Conservation (phyloP, 805 yeast species). For the Myxozyma monticola region DNA sequence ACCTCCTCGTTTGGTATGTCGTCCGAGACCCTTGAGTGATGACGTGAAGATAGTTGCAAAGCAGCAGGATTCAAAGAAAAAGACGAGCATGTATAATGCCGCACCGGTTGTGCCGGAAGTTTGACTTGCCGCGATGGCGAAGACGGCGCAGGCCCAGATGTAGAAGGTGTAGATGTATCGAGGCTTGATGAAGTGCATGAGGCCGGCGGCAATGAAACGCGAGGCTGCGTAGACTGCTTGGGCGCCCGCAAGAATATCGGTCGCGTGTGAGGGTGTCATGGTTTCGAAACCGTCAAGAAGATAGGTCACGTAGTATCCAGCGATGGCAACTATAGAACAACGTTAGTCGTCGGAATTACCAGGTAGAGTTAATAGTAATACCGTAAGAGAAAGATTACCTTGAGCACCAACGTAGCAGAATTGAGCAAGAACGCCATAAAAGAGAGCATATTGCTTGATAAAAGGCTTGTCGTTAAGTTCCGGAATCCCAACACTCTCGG, state of each 20-base stretch:
- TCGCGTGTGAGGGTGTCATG: conserved; percentile 5
- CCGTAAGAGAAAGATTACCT: too few relatives aligned
- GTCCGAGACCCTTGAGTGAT: conserved; percentile 6
- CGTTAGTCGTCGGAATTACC: too few relatives aligned
- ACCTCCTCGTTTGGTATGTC: conserved; percentile 11
- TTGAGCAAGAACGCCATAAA: conserved; percentile 10
- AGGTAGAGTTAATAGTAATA: too few relatives aligned
- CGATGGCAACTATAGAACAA: too few relatives aligned
- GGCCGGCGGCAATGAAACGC: conserved; percentile 11
- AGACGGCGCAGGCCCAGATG: conserved; percentile 1
- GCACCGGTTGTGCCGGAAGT: conserved; percentile 11
- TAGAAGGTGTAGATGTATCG: conserved; percentile 4
- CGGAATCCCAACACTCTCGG: conserved; percentile 13
- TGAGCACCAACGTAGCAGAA: conserved; percentile 15
- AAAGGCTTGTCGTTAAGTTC: conserved; percentile 10
- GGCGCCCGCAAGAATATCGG: conserved; percentile 9
- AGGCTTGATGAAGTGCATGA: conserved; percentile 14
- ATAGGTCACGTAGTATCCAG: conserved; percentile 10
- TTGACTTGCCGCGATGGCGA: conserved; percentile 3
- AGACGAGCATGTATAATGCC: conserved; percentile 2
- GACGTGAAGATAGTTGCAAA: conserved; percentile 13
- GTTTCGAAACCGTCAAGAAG: conserved; percentile 2
- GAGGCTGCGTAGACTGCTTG: conserved; percentile 13
- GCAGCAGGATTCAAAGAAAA: conserved; percentile 12
- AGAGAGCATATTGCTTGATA: conserved; percentile 6